phyloP scores from a whole-genome alignment of 2,329 filamentous ascomycete species.

The Xylaria sp. region DNA sequence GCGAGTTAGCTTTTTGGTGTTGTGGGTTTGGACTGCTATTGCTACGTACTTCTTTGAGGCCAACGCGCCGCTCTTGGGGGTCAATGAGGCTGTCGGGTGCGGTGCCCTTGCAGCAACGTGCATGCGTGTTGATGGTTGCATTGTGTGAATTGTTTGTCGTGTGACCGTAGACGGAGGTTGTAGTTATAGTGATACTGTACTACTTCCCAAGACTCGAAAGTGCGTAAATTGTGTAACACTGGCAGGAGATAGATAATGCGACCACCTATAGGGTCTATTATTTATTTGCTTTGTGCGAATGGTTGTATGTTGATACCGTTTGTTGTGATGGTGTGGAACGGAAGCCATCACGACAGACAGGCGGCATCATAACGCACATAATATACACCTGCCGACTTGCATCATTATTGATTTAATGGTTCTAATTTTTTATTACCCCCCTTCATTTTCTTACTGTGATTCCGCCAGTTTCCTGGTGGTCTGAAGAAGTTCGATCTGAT shows the following conservation, averaged over 20 bases:
- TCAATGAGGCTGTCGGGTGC: constrained; percentile 17
- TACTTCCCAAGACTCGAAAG: background rate
- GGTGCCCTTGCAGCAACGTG: constrained; percentile 38
- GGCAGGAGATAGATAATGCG: background rate
- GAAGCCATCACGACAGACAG: constrained; percentile 25
- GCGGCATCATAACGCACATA: constrained; percentile 21
- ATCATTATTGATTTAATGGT: background rate
- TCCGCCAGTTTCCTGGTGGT: constrained; percentile 19
- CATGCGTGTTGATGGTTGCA: constrained; percentile 39
- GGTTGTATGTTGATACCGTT: constrained; percentile 3
- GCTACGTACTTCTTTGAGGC: constrained; percentile 39
- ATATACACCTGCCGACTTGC: constrained; percentile 20
- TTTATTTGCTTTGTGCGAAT: constrained; percentile 14
- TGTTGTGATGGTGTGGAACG: constrained; percentile 20
- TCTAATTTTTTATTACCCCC: background rate
- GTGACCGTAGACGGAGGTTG: constrained; percentile 1
- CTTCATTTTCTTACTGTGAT: background rate
- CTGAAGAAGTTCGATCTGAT: constrained; percentile 22
- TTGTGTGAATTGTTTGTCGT: constrained; percentile 15
- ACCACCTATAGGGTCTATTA: constrained; percentile 6
- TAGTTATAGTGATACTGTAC: background rate
- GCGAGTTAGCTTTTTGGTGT: constrained; percentile 10
- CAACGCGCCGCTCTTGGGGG: constrained; percentile 37
- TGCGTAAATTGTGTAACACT: constrained; percentile 7
- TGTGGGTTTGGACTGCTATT: background rate